phyloP scores from a whole-genome alignment of 2,329 filamentous ascomycete genomes.

The Pseudocercospora macadamiae region DNA sequence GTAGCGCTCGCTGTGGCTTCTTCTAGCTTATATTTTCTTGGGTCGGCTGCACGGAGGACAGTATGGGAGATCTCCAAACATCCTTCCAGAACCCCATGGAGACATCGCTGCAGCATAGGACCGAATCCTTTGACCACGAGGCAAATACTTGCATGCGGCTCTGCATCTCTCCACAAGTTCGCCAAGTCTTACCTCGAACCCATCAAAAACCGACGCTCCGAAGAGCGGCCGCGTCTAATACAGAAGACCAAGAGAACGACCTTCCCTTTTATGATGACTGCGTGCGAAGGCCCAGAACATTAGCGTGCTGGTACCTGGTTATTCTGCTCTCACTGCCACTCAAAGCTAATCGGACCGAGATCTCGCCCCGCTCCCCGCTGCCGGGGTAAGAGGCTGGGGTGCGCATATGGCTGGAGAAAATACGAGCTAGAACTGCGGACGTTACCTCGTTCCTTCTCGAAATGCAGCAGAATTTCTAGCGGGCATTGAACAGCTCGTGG shows the following conservation, averaged over 20 bases:
- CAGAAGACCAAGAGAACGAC: neutral
- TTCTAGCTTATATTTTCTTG: neutral
- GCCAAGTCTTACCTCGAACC: neutral
- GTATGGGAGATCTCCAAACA: neutral
- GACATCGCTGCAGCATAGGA: constrained; percentile 11
- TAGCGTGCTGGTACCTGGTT: constrained; percentile 1
- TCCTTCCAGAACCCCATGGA: constrained; percentile 8
- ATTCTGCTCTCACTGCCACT: neutral
- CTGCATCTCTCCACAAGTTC: neutral
- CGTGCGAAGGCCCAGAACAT: neutral
- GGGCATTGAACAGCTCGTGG: constrained; percentile 4
- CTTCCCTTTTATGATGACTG: neutral
- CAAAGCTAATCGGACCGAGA: neutral
- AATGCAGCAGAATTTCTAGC: neutral
- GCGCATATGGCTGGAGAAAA: neutral
- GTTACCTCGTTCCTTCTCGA: constrained; percentile 11
- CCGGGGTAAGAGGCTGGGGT: neutral
- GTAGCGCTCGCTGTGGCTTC: no score
- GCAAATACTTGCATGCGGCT: constrained; percentile 1
- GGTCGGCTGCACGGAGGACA: neutral
- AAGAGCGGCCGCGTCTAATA: constrained; percentile 5
- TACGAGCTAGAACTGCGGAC: neutral
- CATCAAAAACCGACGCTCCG: constrained; percentile 9
- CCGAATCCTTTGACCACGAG: constrained; percentile 10
- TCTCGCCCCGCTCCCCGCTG: neutral